Evolutionary conservation across 2,329 filamentous ascomycete species (phyloP).

Genomic region (Alternaria gaisen): DNA sequence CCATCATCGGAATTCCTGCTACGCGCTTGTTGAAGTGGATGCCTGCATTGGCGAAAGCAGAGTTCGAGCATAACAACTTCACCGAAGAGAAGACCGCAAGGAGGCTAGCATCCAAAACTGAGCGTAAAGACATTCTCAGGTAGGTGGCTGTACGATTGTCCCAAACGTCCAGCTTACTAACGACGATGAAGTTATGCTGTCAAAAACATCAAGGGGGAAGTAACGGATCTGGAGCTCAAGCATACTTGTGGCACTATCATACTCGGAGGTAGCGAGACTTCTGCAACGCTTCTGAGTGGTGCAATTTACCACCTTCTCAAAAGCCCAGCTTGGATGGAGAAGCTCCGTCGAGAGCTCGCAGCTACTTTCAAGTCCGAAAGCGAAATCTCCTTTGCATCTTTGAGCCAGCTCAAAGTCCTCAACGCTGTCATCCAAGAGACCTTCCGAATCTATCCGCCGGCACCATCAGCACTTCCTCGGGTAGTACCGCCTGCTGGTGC

Average conservation of each 20-base stretch:
- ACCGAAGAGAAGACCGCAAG: constrained; percentile 22
- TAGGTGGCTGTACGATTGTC: too few relatives aligned
- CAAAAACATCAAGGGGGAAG: constrained; percentile 22
- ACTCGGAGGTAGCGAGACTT: constrained; percentile 52
- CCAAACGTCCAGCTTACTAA: too few relatives aligned
- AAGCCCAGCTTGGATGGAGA: too few relatives aligned
- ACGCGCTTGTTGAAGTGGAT: constrained; percentile 14
- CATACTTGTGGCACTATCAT: constrained; percentile 46
- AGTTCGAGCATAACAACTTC: constrained; percentile 14
- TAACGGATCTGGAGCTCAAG: constrained; percentile 45
- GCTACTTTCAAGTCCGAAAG: too few relatives aligned
- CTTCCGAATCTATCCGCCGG: constrained; percentile 30
- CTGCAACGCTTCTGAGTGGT: constrained; percentile 38
- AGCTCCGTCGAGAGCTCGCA: too few relatives aligned
- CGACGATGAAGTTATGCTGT: constrained; percentile 20
- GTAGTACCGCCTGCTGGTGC: constrained; percentile 14
- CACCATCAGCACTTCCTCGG: constrained; percentile 21
- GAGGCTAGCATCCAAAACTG: constrained; percentile 24
- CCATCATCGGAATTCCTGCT: constrained; percentile 18
- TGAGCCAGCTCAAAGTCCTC: constrained; percentile 22
- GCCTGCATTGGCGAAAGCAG: constrained; percentile 13
- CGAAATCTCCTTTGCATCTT: background rate
- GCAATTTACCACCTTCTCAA: too few relatives aligned
- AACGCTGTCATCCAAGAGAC: constrained; percentile 32
- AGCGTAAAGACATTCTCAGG: constrained; percentile 32